These are phyloP conservation scores for Sequoiadendron giganteum DNA, from an alignment of 75 land plant genomes.

Conservation along the genomic window DNA sequence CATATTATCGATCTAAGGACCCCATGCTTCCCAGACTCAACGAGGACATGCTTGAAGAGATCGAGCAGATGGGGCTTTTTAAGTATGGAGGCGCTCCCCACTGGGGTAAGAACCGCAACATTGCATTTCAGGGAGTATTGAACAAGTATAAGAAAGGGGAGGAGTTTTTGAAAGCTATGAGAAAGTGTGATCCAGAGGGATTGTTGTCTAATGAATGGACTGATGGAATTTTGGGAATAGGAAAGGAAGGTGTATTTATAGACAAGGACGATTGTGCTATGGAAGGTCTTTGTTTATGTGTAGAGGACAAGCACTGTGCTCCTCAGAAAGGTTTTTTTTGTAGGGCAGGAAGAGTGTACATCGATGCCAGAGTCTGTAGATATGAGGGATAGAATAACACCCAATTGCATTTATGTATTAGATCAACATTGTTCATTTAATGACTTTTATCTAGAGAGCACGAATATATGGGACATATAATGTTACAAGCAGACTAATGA, in stretches of 20 bases:
- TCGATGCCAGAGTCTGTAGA: slow-evolving; percentile 68
- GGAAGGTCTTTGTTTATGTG: slow-evolving; percentile 80
- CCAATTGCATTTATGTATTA: neutral
- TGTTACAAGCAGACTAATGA: no score
- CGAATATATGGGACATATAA: no score
- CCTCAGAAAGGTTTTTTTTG: slow-evolving; percentile 60
- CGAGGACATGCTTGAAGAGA: slow-evolving; percentile 72
- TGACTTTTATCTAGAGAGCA: no score
- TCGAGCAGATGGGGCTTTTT: slow-evolving; percentile 73
- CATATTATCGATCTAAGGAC: slow-evolving; percentile 59
- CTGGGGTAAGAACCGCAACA: slow-evolving; percentile 85
- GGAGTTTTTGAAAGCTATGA: slow-evolving; percentile 47
- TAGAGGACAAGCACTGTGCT: slow-evolving; percentile 69
- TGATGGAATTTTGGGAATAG: slow-evolving; percentile 49
- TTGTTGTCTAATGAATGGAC: slow-evolving; percentile 75
- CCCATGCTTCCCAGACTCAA: slow-evolving; percentile 47
- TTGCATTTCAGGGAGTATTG: slow-evolving; percentile 47
- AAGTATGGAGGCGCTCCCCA: slow-evolving; percentile 78
- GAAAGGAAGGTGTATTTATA: slow-evolving; percentile 20
- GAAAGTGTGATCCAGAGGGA: slow-evolving; percentile 55
- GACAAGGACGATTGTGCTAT: slow-evolving; percentile 55
- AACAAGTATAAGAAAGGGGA: slow-evolving; percentile 40
- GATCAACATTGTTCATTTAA: no score
- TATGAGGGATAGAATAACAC: slow-evolving; percentile 10
- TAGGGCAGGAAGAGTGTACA: slow-evolving; percentile 52